Evolutionary conservation across 768 basidiomycete species (phyloP), one percentile per base, ranked within the genome.

Genomic region (Mycena metata): DNA sequence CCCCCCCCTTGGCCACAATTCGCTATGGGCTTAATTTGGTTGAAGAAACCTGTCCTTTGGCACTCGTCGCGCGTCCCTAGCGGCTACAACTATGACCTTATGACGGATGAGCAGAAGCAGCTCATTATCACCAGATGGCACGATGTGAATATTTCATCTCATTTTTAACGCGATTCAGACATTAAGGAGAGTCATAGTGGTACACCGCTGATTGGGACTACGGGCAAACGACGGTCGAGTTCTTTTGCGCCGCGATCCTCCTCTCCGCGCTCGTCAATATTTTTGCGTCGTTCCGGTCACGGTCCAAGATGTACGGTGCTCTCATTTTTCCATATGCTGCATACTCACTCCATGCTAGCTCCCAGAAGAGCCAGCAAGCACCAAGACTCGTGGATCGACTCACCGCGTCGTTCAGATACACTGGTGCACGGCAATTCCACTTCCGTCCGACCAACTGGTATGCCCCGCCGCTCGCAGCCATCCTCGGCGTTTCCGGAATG

Each of bases 131-230:
- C 71, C 9, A 70, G 71, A 8, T 79, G 76, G 75, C 76, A 76
- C 69, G 66, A 74, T 50, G 79, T 80, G 41, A 39, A 73, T 71
- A 33, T 10, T 43, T 26, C n/a, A 21, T 33, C 16, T 15, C 3
- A 5, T 39, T 6, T 21, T 41, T 24, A 13, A n/a, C 15, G 7
- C 47, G 24, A n/a, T 26, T 19, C 24, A 0, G 5, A 59, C 7
- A 15, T 47, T 55, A 43, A 66, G 12, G 17, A 6, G 1, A 7
- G 30, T 24, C 24, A 23, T 41, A 47, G 49, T 62, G 57, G 49
- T 47, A 49, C 15, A 35, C 45, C 17, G 76, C 77, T 15, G 79
- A 80, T 66, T 77, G 75, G 77, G 78, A 79, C 61, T 80, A 79
- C 51, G 78, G 62, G 0, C 71, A 70, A 35, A 73, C 78, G 19